Evolutionary conservation across 768 basidiomycete genomes (phyloP), one percentile per base, ranked within the genome.

Genomic region (Mycena polygramma): DNA sequence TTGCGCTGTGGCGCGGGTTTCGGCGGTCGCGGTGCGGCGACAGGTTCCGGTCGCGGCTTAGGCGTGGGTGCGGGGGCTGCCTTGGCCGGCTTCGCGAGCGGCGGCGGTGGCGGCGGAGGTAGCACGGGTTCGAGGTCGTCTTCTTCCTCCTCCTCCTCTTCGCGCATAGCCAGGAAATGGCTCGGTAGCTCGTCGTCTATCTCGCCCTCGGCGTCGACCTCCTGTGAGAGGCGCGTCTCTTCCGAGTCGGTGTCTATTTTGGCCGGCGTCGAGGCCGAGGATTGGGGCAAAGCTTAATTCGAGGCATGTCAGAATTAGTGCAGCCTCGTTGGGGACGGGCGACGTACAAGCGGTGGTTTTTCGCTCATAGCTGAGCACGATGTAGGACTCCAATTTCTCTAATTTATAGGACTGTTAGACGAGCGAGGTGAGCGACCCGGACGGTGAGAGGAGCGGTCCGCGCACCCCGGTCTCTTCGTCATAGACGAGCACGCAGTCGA

Each of bases 401-500:
- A 94, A 81, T 13, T 89, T 91, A 74, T 90, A 92, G 61, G 85
- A 86, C 92, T 94, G 74, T 57, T 41, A 59, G 26, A 71, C 15
- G n/a, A 73, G 70, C 78, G 30, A n/a, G n/a, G 22, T 67, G 37
- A 66, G 69, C 68, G 57, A 66, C 51, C 53, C 20, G 26, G 17
- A 46, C 41, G 14, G 14, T 22, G 30, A 43, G 65, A 57, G 48
- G 41, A 45, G 57, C 19, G 43, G 17, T 51, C 62, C 39, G 81
- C 89, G 77, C 76, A 92, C 93, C 72, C 89, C 89, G 57, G 87
- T 83, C 63, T 89, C 91, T 75, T 93, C 92, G 77, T 95, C 93
- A 74, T 91, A 95, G 53, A 95, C 91, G 48, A 95, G 83, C 9
- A 94, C 88, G 72, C 94, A 95, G 59, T 94, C 92, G 73, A 85